Evolutionary conservation across 2,329 filamentous ascomycete species (phyloP).

Genomic region (Microthyrium microscopicum): DNA sequence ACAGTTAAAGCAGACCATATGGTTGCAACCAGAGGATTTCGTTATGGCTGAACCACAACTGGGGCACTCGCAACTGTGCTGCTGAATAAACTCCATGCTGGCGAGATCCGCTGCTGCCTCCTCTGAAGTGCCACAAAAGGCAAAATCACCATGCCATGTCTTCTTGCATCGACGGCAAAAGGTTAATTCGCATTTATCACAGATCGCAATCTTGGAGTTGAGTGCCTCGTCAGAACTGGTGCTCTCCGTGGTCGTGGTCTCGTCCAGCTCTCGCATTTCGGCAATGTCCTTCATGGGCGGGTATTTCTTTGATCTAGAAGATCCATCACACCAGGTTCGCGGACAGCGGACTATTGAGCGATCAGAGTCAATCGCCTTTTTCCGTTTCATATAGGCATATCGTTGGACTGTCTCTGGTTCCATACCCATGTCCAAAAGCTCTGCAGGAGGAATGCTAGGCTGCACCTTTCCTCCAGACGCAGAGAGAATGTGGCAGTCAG

Average conservation of each 20-base stretch:
- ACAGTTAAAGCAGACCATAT: constrained; percentile 89
- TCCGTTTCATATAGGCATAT: constrained; percentile 81
- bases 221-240: constrained; percentile 6
- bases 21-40: constrained; percentile 89
- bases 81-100: constrained; percentile 64
- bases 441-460: constrained; percentile 59
- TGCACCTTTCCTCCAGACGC: constrained; percentile 39
- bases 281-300: constrained; percentile 17
- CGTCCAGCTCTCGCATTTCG: not conserved
- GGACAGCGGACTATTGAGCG: constrained; percentile 89
- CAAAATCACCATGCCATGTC: constrained; percentile 87
- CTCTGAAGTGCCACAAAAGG: constrained; percentile 48
- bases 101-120: constrained; percentile 76
- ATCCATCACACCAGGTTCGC: constrained; percentile 79
- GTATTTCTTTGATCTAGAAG: constrained; percentile 44
- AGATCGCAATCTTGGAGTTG: constrained; percentile 48
- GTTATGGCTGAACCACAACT: constrained; percentile 73
- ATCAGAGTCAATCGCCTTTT: constrained; percentile 80
- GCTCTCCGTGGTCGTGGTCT: constrained; percentile 8
- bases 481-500: constrained; percentile 50
- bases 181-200: constrained; percentile 75
- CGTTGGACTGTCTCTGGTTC: constrained; percentile 56
- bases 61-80: constrained; percentile 75
- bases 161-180: constrained; percentile 64
- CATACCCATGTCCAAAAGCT: constrained; percentile 43